Percentiles rank a stretch among this genome's conserved stretches.
Evolutionary conservation across 1,284 basidiomycete species (phyloP).

Genomic region (Pyrrhoderma lamaoense): DNA sequence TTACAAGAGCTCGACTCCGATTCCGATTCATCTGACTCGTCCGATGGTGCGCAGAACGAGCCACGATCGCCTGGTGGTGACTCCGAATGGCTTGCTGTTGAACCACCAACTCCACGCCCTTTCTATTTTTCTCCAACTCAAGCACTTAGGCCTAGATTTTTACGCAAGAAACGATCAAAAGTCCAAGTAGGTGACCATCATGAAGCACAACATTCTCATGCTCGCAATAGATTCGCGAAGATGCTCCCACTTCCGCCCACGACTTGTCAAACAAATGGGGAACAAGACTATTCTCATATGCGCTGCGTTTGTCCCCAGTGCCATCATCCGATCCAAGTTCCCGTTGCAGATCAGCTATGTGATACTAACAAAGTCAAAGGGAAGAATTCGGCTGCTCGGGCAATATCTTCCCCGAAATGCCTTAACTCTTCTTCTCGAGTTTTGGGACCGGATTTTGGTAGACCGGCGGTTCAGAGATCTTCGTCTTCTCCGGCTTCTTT

Average conservation of each 20-base stretch:
- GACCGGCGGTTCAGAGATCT: slow-evolving; percentile 8
- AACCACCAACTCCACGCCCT: slow-evolving; percentile 6
- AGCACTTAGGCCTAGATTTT: slow-evolving; percentile 1
- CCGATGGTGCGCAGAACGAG: neutral
- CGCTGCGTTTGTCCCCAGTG: slow-evolving; percentile 2
- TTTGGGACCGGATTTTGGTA: slow-evolving; percentile 2
- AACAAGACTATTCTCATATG: neutral
- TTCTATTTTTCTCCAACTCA: neutral
- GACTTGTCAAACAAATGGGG: neutral
- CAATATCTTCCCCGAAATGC: too few species aligned
- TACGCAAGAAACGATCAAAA: slow-evolving; percentile 6
- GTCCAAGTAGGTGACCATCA: neutral
- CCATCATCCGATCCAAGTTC: neutral
- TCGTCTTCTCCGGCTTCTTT: slow-evolving; percentile 13
- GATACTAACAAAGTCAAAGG: slow-evolving; percentile 1
- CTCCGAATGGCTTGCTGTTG: slow-evolving; percentile 12
- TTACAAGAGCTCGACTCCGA: slow-evolving; percentile 11
- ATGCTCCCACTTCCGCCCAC: neutral
- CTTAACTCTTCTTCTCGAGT: slow-evolving; percentile 1
- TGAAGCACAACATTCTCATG: neutral
- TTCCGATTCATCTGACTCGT: slow-evolving; percentile 3
- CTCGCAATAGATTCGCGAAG: neutral
- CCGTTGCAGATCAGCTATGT: neutral
- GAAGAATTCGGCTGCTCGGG: neutral
- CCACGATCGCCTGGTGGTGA: neutral